phyloP scores from a whole-genome alignment of 805 yeast genomes.

The Hanseniaspora valbyensis region DNA sequence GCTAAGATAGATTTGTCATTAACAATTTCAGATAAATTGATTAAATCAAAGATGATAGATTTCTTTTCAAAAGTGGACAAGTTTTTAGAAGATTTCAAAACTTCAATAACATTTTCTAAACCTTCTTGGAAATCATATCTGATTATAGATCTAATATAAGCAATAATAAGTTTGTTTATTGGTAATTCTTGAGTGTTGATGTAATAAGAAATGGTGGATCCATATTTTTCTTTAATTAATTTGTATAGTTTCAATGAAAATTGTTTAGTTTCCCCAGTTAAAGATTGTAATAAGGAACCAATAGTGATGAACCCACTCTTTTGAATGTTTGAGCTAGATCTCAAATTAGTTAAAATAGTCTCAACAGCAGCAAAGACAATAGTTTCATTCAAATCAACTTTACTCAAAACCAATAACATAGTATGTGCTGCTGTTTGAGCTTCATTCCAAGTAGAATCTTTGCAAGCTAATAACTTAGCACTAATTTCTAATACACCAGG shows the following conservation, averaged over 20 bases:
- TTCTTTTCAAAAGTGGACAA: slow-evolving; percentile 32
- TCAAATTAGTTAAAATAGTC: slow-evolving; percentile 42
- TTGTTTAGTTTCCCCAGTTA: slow-evolving; percentile 34
- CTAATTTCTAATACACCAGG: slow-evolving; percentile 42
- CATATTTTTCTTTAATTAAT: slow-evolving; percentile 24
- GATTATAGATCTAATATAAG: slow-evolving; percentile 35
- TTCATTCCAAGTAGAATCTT: slow-evolving; percentile 35
- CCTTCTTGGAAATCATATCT: slow-evolving; percentile 33
- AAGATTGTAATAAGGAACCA: slow-evolving; percentile 40
- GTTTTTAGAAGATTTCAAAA: slow-evolving; percentile 26
- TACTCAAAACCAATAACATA: slow-evolving; percentile 58
- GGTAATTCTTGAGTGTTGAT: slow-evolving; percentile 23
- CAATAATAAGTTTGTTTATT: slow-evolving; percentile 35
- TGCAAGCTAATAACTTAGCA: slow-evolving; percentile 42
- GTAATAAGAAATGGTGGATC: slow-evolving; percentile 19
- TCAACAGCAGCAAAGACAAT: slow-evolving; percentile 52
- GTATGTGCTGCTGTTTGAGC: slow-evolving; percentile 78
- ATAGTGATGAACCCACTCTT: slow-evolving; percentile 39
- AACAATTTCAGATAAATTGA: slow-evolving; percentile 30
- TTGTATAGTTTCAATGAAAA: slow-evolving; percentile 32
- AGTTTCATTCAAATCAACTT: slow-evolving; percentile 27
- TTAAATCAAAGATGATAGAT: slow-evolving; percentile 31
- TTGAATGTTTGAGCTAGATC: slow-evolving; percentile 29
- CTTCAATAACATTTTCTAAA: slow-evolving; percentile 29
- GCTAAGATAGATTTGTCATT: slow-evolving; percentile 33